These are phyloP conservation scores for Talaromyces sp. DNA, from an alignment of 2,329 filamentous ascomycete species.

Conservation along the genomic window DNA sequence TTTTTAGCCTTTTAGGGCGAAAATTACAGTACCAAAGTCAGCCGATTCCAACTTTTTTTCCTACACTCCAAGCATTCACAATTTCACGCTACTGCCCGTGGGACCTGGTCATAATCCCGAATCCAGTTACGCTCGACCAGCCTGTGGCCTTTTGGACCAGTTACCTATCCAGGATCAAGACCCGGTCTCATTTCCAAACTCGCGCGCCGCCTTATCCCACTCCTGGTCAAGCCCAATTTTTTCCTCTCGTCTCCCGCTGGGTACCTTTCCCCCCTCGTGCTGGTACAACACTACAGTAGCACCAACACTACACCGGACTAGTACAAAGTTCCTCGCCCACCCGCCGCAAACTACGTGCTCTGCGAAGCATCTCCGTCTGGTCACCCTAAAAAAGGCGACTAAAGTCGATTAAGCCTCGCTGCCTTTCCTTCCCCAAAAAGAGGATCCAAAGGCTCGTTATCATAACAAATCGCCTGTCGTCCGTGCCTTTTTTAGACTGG, in stretches of 20 bases:
- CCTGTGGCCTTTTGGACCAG: slow-evolving; percentile 4
- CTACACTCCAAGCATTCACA: not conserved
- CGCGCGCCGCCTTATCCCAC: slow-evolving; percentile 18
- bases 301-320: slow-evolving; percentile 12
- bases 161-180: slow-evolving; percentile 10
- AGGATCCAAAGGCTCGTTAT: slow-evolving; percentile 16
- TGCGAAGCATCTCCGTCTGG: slow-evolving; percentile 35
- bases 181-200: slow-evolving; percentile 6
- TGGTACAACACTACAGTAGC: slow-evolving; percentile 1
- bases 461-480: slow-evolving; percentile 20
- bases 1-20: slow-evolving; percentile 23
- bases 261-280: slow-evolving; percentile 28
- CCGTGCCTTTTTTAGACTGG: slow-evolving; percentile 20
- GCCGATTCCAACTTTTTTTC: slow-evolving; percentile 6
- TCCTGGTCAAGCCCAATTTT: slow-evolving; percentile 24
- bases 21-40: slow-evolving; percentile 21
- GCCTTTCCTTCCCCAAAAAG: slow-evolving; percentile 5
- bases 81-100: slow-evolving; percentile 19
- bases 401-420: slow-evolving; percentile 41
- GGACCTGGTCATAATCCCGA: slow-evolving; percentile 17
- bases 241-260: slow-evolving; percentile 25
- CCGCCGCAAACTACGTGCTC: slow-evolving; percentile 34
- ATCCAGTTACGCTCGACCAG: slow-evolving; percentile 15
- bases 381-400: slow-evolving; percentile 34
- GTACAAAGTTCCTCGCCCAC: slow-evolving; percentile 20